phyloP scores from a whole-genome alignment of 129 eudicot species.

The Flaveria bidentis region DNA sequence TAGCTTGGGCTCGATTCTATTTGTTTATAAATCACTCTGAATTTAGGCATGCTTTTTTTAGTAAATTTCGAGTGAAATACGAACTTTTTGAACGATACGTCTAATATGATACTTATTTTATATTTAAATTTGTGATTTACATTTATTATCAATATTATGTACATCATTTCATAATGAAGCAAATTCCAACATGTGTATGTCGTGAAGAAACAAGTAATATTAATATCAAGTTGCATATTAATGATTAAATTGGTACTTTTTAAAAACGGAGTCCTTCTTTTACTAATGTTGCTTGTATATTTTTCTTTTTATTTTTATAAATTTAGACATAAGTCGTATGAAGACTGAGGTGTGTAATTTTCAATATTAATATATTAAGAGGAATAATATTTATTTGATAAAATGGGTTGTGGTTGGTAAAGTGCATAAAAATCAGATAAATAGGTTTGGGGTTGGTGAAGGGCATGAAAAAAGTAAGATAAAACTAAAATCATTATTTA shows the following conservation, averaged over 20 bases:
- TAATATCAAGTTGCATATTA: background rate
- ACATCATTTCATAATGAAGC: no score
- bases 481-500: background rate
- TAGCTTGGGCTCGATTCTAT: no score
- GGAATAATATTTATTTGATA: background rate
- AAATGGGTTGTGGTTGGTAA: background rate
- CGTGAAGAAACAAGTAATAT: background rate
- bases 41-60: no score
- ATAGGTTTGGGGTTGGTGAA: slow-evolving; percentile 30
- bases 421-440: background rate
- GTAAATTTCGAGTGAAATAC: no score
- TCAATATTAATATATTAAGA: background rate
- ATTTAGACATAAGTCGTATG: no score
- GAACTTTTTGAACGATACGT: background rate
- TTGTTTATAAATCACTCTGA: no score
- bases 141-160: no score
- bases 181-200: background rate
- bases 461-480: slow-evolving; percentile 1
- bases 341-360: no score
- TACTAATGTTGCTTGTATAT: background rate
- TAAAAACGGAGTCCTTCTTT: background rate
- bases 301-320: background rate
- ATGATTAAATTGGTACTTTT: background rate
- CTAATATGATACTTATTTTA: background rate
- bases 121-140: background rate